Evolutionary conservation across 176 grass and related monocot genomes (phyloP).

Genomic region (Bromus sterilis): DNA sequence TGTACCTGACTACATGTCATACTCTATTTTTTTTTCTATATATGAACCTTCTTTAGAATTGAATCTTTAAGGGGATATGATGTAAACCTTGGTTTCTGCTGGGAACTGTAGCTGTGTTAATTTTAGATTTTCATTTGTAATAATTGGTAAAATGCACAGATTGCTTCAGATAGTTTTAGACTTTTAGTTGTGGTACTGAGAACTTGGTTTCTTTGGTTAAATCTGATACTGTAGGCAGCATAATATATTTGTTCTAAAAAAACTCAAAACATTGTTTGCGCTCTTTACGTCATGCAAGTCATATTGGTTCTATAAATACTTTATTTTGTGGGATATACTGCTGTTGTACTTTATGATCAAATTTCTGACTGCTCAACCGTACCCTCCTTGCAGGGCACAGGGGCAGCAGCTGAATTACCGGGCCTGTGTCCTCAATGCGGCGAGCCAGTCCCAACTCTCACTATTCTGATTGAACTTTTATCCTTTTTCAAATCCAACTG

Average conservation of each 20-base stretch:
- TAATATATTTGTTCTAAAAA: not conserved
- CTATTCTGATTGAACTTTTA: not conserved
- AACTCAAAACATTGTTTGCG: not conserved
- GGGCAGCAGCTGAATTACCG: not conserved
- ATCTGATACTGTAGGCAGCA: not conserved
- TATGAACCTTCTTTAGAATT: not conserved
- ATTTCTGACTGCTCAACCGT: not conserved
- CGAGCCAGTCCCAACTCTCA: not conserved
- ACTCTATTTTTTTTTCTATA: not conserved
- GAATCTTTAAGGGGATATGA: not conserved
- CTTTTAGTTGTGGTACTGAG: not conserved
- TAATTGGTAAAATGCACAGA: not conserved
- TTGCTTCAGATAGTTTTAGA: not conserved
- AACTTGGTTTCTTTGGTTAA: not conserved
- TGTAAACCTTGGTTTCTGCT: not conserved
- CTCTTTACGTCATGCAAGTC: not conserved
- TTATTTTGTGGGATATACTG: not conserved
- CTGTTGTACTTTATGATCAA: not conserved
- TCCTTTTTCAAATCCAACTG: not conserved
- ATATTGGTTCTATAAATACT: not conserved
- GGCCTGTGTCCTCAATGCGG: not conserved
- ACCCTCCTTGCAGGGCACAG: conserved; percentile 1
- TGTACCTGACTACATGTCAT: not conserved
- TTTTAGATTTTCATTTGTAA: not conserved
- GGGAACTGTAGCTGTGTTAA: not conserved